phyloP scores from a whole-genome alignment of 805 yeast genomes.

The Scheffersomyces coipomensis region DNA sequence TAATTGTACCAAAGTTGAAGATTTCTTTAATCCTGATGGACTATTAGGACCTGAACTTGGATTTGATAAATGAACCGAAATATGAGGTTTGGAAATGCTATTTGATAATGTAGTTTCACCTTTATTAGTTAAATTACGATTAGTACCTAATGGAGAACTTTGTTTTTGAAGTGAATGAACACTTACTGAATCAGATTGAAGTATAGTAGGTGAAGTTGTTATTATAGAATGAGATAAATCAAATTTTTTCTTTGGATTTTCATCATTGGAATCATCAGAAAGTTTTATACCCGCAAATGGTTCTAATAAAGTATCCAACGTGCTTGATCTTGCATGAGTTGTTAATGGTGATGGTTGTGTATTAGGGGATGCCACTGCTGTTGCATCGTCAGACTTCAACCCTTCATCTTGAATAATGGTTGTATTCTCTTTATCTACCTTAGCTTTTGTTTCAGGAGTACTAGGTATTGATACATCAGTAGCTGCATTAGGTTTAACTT shows the following conservation, averaged over 20 bases:
- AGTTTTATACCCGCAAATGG: conserved; percentile 7
- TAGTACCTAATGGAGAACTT: conserved; percentile 17
- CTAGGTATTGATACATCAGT: neutral
- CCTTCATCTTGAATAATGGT: neutral
- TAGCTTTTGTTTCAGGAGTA: neutral
- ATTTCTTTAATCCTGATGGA: conserved; percentile 25
- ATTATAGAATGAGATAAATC: conserved; percentile 17
- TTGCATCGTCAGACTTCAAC: neutral
- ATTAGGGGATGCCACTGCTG: neutral
- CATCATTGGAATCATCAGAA: conserved; percentile 1
- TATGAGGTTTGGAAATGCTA: conserved; percentile 12
- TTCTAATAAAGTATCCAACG: conserved; percentile 4
- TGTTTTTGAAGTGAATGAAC: conserved; percentile 6
- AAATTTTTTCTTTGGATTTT: conserved; percentile 10
- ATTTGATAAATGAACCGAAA: conserved; percentile 10
- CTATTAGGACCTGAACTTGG: conserved; percentile 19
- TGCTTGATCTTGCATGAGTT: neutral
- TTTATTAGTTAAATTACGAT: conserved; percentile 15
- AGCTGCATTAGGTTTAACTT: neutral
- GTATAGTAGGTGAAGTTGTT: conserved; percentile 12
- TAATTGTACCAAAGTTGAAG: conserved; percentile 29
- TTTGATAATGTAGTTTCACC: conserved; percentile 10
- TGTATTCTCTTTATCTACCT: neutral
- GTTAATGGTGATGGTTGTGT: too few relatives aligned
- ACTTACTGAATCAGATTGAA: conserved; percentile 10